Evolutionary conservation across 2,329 filamentous ascomycete genomes (phyloP).

Genomic region (Xylaria sp.): DNA sequence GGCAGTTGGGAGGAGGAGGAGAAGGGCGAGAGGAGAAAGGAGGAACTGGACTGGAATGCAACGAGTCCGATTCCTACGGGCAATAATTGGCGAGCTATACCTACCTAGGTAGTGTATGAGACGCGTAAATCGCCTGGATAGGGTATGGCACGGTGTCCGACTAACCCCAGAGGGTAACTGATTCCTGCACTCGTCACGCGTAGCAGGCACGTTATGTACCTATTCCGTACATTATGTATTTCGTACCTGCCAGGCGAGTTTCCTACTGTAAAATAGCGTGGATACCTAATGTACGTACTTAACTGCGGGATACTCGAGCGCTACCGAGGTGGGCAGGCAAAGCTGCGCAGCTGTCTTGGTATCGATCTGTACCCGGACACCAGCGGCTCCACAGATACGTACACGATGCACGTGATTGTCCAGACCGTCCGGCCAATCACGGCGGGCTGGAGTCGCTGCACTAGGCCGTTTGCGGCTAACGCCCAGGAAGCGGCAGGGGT

Average conservation of each 20-base stretch:
- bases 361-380: background rate
- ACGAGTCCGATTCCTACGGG: constrained; percentile 5
- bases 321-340: background rate
- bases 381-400: constrained; percentile 12
- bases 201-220: background rate
- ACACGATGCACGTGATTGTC: constrained; percentile 12
- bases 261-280: too few species aligned
- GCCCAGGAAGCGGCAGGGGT: constrained; percentile 9
- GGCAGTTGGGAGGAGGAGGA: background rate
- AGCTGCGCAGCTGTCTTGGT: background rate
- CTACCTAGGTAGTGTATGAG: background rate
- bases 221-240: background rate
- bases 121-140: background rate
- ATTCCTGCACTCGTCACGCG: background rate
- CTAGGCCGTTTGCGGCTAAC: constrained; percentile 14
- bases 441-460: background rate
- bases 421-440: constrained; percentile 12
- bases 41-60: constrained; percentile 8
- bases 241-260: background rate
- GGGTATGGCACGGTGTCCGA: background rate
- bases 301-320: background rate
- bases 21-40: background rate
- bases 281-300: too few species aligned
- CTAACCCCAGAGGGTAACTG: background rate
- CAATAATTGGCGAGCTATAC: background rate